Evolutionary conservation across 371 early-diverging fungal genomes (phyloP), one percentile per base, ranked within the genome.

Genomic region (Mucor ambiguus): DNA sequence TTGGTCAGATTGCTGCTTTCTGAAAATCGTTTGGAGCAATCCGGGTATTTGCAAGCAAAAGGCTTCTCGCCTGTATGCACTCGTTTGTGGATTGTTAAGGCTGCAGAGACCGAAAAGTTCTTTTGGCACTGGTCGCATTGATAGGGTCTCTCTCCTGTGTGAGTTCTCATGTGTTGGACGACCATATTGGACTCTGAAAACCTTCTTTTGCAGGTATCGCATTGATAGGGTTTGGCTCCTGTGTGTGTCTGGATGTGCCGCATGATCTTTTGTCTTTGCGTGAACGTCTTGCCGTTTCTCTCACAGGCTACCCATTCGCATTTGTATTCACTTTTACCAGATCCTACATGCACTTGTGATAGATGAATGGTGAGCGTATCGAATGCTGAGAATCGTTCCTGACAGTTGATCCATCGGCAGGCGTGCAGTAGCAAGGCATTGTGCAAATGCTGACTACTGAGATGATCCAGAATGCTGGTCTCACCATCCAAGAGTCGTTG

Each of bases 181-280:
- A 95, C 90, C 61, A 91, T 87, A 57, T 85, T 89, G 7, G 89
- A 81, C 66, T 94, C 94, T 12, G 93, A 88, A 74, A 95, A 96
- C n/a, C 93, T 78, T 74, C 90, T 90, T 54, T 82, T 80, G 70
- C 96, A 96, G 20, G 85, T 64, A 24, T 77, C 80, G 70, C 96
- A 96, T 63, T 89, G 85, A 63, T 88, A 95, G 1, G 96, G 96
- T 72, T 93, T 93, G 66, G 91, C 92, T 11, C 94, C 94, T 10
- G 89, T 90, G 76, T 92, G 95, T 28, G 92, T 93, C 69, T 93
- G 93, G 26, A 95, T 87, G 68, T 95, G 95, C 33, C 95, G 77
- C 86, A 95, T 90, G 30, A 92, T 86, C 69, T 94, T 94, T 69
- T 93, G 93, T 28, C 92, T 78, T 70, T 93, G 93, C 0, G 76